Evolutionary conservation across 192 early-diverging fungal genomes (phyloP).

Genomic region (Backusella sp.): DNA sequence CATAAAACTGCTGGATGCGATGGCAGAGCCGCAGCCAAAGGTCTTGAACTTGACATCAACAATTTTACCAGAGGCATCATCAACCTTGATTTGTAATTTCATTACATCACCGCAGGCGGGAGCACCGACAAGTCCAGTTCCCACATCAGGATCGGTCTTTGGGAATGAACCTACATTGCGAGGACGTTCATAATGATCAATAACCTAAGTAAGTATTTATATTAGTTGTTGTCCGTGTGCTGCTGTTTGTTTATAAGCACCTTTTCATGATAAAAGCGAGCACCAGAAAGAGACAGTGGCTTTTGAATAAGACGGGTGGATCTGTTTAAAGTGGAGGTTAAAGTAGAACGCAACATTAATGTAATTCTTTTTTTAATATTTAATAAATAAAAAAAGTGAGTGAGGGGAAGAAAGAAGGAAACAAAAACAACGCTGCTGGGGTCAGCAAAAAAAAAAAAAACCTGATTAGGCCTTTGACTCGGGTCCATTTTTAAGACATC

Average conservation of each 20-base stretch:
- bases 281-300: constrained; percentile 13
- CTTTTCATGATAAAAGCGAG: constrained; percentile 33
- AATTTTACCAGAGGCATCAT: constrained; percentile 88
- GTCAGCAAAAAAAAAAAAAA: neutral
- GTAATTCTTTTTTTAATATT: neutral
- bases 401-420: neutral
- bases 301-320: constrained; percentile 17
- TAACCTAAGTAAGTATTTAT: constrained; percentile 63
- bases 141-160: constrained; percentile 86
- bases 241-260: constrained; percentile 2
- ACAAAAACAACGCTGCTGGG: neutral
- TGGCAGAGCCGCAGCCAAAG: constrained; percentile 97
- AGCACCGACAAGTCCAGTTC: constrained; percentile 91
- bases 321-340: neutral
- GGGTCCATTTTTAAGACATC: neutral
- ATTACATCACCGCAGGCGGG: constrained; percentile 90
- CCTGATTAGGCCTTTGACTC: neutral
- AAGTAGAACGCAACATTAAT: constrained; percentile 18
- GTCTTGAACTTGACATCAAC: constrained; percentile 98
- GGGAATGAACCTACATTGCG: constrained; percentile 94
- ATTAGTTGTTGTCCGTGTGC: neutral
- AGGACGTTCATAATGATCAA: constrained; percentile 97
- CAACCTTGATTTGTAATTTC: constrained; percentile 96
- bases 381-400: constrained; percentile 2
- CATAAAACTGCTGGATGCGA: constrained; percentile 88